These are phyloP conservation scores for Jimgerdemannia flammicorona DNA, from an alignment of 192 early-diverging fungal genomes.

Conservation along the genomic window DNA sequence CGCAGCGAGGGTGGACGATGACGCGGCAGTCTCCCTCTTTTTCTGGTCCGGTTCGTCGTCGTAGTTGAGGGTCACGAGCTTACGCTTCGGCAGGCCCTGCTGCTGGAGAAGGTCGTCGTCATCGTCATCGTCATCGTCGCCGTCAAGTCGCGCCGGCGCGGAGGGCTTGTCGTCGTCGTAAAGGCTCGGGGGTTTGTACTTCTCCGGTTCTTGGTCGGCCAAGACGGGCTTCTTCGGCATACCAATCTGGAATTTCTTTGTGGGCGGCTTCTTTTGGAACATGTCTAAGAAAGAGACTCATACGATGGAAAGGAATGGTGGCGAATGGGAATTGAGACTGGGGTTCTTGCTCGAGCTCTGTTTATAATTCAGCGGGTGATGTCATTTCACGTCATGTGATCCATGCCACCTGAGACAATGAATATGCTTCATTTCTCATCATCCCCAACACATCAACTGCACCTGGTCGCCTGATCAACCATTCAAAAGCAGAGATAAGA, in stretches of 20 bases:
- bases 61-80: slow-evolving; percentile 24
- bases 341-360: too few relatives aligned
- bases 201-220: background rate
- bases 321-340: background rate
- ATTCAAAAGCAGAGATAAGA: too few relatives aligned
- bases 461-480: too few relatives aligned
- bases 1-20: background rate
- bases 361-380: too few relatives aligned
- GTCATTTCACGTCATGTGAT: too few relatives aligned
- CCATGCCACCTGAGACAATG: too few relatives aligned
- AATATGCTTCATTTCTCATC: too few relatives aligned
- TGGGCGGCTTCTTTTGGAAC: background rate
- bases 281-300: background rate
- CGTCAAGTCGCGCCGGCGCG: background rate
- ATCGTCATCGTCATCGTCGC: slow-evolving; percentile 4
- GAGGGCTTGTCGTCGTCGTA: background rate
- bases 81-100: slow-evolving; percentile 6
- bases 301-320: background rate
- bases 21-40: background rate
- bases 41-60: slow-evolving; percentile 28
- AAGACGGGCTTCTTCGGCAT: background rate
- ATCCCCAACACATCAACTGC: too few relatives aligned
- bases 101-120: background rate
- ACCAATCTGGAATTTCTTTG: background rate
- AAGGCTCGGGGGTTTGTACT: background rate